Percentiles rank a stretch among this genome's conserved stretches.
These are phyloP conservation scores for Ophiostoma ips DNA, from an alignment of 2,329 filamentous ascomycete genomes.

Conservation along the genomic window DNA sequence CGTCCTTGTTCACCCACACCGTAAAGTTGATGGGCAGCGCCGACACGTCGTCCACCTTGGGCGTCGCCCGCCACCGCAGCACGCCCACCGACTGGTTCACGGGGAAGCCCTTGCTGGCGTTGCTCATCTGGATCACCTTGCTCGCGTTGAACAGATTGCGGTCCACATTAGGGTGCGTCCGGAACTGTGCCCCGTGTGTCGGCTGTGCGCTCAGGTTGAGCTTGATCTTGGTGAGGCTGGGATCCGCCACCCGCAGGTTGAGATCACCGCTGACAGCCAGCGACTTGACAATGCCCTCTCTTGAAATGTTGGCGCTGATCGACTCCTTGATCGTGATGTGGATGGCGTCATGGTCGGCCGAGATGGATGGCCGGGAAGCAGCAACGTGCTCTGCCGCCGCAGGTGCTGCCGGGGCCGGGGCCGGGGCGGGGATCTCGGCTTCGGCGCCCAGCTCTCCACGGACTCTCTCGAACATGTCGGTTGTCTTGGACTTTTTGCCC, in stretches of 20 bases:
- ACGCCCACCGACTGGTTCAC: slow-evolving; percentile 89
- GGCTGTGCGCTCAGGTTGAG: slow-evolving; percentile 64
- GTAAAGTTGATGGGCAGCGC: slow-evolving; percentile 90
- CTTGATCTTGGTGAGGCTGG: slow-evolving; percentile 81
- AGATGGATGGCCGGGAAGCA: slow-evolving; percentile 42
- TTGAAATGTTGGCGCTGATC: slow-evolving; percentile 78
- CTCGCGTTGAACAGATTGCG: slow-evolving; percentile 70
- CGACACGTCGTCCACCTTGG: slow-evolving; percentile 64
- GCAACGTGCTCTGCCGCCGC: slow-evolving; percentile 1
- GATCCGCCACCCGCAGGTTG: slow-evolving; percentile 78
- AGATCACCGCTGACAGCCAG: slow-evolving; percentile 86
- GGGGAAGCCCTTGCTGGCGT: slow-evolving; percentile 77
- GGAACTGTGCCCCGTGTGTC: slow-evolving; percentile 77
- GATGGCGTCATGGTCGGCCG: slow-evolving; percentile 68
- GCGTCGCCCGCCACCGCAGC: slow-evolving; percentile 78
- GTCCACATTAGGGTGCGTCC: slow-evolving; percentile 94
- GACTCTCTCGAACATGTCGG: slow-evolving; percentile 93
- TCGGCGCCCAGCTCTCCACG: slow-evolving; percentile 82
- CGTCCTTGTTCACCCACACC: slow-evolving; percentile 89
- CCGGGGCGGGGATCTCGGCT: slow-evolving; percentile 64
- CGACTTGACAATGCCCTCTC: slow-evolving; percentile 75
- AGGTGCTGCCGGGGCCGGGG: slow-evolving; percentile 30
- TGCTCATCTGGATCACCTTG: slow-evolving; percentile 81
- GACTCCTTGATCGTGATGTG: slow-evolving; percentile 78
- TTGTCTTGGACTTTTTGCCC: slow-evolving; percentile 96